A percentile compares a stretch with the other conserved stretches of the same genome.
Evolutionary conservation across 1,284 basidiomycete species (phyloP).

Genomic region (Trichosporon asahii): DNA sequence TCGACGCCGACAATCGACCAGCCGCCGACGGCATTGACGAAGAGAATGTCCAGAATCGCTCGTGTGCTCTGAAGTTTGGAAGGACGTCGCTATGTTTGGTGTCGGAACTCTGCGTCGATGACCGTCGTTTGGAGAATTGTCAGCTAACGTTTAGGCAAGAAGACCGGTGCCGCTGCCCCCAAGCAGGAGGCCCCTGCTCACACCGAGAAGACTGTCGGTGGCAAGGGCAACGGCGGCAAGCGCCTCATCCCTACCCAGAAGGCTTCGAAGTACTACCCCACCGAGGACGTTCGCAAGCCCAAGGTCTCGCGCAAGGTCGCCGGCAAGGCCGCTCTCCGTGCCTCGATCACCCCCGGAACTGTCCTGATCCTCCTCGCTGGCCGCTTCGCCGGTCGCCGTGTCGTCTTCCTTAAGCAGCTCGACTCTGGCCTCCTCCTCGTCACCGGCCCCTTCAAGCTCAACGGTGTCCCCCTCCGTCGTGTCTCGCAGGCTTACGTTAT

Average conservation of each 20-base stretch:
- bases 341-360: conserved; percentile 88
- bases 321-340: conserved; percentile 68
- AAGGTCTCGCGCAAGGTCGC: conserved; percentile 88
- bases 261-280: conserved; percentile 93
- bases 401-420: conserved; percentile 97
- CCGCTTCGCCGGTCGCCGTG: conserved; percentile 96
- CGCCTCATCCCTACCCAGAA: conserved; percentile 78
- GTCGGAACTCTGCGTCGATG: neutral
- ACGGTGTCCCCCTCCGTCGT: conserved; percentile 96
- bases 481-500: conserved; percentile 99
- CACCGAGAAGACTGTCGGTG: conserved; percentile 80
- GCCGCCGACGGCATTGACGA: neutral
- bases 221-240: conserved; percentile 86
- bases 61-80: neutral
- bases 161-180: conserved; percentile 69
- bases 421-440: conserved; percentile 89
- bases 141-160: conserved; percentile 56
- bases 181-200: conserved; percentile 55
- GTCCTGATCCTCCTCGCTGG: conserved; percentile 96
- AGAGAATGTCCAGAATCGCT: neutral
- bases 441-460: conserved; percentile 96
- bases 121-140: neutral
- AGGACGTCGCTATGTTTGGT: neutral
- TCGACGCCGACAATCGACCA: neutral
- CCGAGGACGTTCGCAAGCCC: conserved; percentile 85